These are phyloP conservation scores for Penicillium atrosanguineum DNA, from an alignment of 495 filamentous ascomycete species.

Conservation along the genomic window DNA sequence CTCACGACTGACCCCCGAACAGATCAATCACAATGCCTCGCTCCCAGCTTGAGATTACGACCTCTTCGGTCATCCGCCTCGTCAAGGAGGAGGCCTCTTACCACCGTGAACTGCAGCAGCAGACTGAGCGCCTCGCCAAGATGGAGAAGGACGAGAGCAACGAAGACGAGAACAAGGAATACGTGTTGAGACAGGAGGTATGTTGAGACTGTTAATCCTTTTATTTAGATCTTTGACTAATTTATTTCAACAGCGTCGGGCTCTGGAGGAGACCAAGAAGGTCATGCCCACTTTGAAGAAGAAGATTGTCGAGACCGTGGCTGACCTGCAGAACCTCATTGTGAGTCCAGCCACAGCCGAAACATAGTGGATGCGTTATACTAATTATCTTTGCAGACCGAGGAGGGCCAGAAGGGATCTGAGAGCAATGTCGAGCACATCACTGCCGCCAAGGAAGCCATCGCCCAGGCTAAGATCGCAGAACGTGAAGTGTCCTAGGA, in stretches of 20 bases:
- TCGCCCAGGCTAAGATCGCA: slow-evolving; percentile 55
- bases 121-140: slow-evolving; percentile 69
- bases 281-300: slow-evolving; percentile 67
- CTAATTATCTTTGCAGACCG: slow-evolving; percentile 25
- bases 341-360: slow-evolving; percentile 35
- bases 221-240: slow-evolving; percentile 4
- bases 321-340: slow-evolving; percentile 63
- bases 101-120: slow-evolving; percentile 72
- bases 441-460: slow-evolving; percentile 55
- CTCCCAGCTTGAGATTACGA: slow-evolving; percentile 68
- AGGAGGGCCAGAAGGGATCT: slow-evolving; percentile 44
- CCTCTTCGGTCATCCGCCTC: slow-evolving; percentile 71
- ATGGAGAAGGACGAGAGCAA: slow-evolving; percentile 46
- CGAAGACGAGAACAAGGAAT: slow-evolving; percentile 67
- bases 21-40: slow-evolving; percentile 58
- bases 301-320: slow-evolving; percentile 65
- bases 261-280: slow-evolving; percentile 76
- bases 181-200: slow-evolving; percentile 81
- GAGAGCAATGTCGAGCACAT: slow-evolving; percentile 56
- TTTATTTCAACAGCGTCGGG: slow-evolving; percentile 58
- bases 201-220: not conserved
- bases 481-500: slow-evolving; percentile 41
- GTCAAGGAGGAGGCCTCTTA: slow-evolving; percentile 91
- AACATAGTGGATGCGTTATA: not conserved
- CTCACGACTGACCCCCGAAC: not conserved